Base-by-base conservation (phyloP, 106 monocot genomes). In the Cymbidium sinense region DNA sequence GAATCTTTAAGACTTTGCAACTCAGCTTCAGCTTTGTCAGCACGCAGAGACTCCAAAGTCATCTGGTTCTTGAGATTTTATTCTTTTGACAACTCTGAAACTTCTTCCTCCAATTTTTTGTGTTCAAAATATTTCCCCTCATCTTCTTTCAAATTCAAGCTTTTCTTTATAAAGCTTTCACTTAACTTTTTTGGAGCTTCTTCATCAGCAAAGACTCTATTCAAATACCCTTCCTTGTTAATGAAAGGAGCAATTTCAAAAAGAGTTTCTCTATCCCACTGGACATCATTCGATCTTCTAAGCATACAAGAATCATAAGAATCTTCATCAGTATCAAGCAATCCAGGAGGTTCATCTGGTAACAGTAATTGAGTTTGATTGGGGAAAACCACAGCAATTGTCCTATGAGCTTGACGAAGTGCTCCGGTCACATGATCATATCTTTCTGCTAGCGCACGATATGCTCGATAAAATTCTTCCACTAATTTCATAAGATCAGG, bases 361-460 rank as follows among this genome's bases (percentile, higher is more conserved):
- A 85, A 81, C 44, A 87, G 43, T 2, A 85, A 28, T 37, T 79
- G 86, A 61, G 87, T 77, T 76, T 88, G 83, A 39, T 89, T 83
- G 0, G 92, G 92, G 69, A 92, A 92, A 70, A 85, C 92, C 74
- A 85, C 86, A 6, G 92, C 85, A 73, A 92, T 92, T 62, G 86
- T 92, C 21, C 79, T 80, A 69, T 89, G 86, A 67, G 89, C 92
- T 76, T 92, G 87, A 20, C 83, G 87, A 44, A 92, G 82, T 52
- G 82, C 89, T 39, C 89, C 92, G n/a, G n/a, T n/a, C n/a, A n/a
- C n/a, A n/a, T n/a, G n/a, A n/a, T n/a, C n/a, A n/a, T n/a, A n/a
- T n/a, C n/a, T n/a, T n/a, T n/a, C n/a, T n/a, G n/a, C n/a, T n/a
- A n/a, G n/a, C n/a, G n/a, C n/a, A n/a, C n/a, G n/a, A n/a, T n/a